Percentiles rank a stretch among this genome's conserved stretches.
These are phyloP conservation scores for Pestalotiopsis sp. DNA, from an alignment of 2,329 filamentous ascomycete species.

Conservation along the genomic window DNA sequence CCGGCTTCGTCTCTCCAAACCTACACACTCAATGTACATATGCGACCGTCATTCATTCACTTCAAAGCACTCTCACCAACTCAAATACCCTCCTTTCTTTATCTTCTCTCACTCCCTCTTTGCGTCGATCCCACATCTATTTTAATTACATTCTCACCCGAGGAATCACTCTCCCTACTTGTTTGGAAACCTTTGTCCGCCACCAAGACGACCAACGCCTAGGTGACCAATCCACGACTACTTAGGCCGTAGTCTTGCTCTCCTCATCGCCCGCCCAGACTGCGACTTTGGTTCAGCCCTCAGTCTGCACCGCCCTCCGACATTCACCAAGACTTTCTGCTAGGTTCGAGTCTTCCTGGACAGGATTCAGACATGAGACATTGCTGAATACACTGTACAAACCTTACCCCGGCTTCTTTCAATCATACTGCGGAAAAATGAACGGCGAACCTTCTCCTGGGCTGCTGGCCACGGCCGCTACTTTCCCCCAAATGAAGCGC, in stretches of 20 bases:
- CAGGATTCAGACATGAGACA: conserved; percentile 1
- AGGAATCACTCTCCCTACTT: not conserved
- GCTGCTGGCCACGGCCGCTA: conserved; percentile 16
- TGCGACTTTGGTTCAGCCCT: not conserved
- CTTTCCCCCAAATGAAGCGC: conserved; percentile 21
- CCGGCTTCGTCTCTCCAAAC: conserved; percentile 2
- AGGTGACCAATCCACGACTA: not conserved
- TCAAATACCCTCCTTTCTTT: conserved; percentile 3
- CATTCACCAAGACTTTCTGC: not conserved
- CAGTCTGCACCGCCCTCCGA: not conserved
- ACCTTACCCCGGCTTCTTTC: not conserved
- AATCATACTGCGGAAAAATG: conserved; percentile 2
- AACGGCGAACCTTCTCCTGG: conserved; percentile 8
- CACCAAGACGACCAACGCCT: not conserved
- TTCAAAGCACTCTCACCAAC: not conserved
- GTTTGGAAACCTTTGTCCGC: not conserved
- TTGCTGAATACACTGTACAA: not conserved
- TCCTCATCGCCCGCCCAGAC: not conserved
- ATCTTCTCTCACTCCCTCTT: not conserved
- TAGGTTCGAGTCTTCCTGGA: not conserved
- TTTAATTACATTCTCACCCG: not conserved
- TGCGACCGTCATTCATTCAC: conserved; percentile 4
- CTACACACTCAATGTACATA: not conserved
- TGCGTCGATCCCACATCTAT: not conserved
- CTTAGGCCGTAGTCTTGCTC: not conserved